Evolutionary conservation across 176 grass and related monocot species (phyloP), one percentile per base, ranked within the genome.

Genomic region (Phoenix dactylifera): DNA sequence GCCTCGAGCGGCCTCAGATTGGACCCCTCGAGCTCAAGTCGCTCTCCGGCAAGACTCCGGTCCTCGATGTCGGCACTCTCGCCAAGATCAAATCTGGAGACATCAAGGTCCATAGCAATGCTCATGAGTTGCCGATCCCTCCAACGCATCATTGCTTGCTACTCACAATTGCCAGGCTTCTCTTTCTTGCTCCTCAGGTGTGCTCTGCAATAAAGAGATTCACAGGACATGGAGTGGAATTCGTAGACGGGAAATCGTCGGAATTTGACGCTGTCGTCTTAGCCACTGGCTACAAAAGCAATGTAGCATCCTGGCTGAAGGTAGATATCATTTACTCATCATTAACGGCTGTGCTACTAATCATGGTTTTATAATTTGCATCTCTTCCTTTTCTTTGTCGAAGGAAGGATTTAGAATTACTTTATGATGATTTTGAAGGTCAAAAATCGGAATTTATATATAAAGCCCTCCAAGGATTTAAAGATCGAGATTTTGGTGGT

Each of bases 231-330:
- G 78, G 70, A 18, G 80, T 77, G 30, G 87, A 91, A 52, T 97
- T 97, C 16, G 67, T 80, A 0, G 87, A 91, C 1, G 92, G 84
- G 10, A 83, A 57, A n/a, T 28, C 1, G 1, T 73, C 82, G 76
- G 61, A 75, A 4, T 97, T 91, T 15, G 87, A 97, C 16, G 67
- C 49, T 16, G 76, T 91, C 6, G 70, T 97, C 15, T 77, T 97
- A 16, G 92, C 92, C 18, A 97, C 92, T 0, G 92, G 92, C 10
- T 97, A 85, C 26, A 80, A 63, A 62, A 97, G 87, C 51, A 97
- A 97, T 58, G 92, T 91, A 18, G 76, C 87, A 58, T 76, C 69
- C 62, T 97, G 92, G 92, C 69, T 97, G 35, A 88, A 91, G 87
- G 92, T 97, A 85, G 58, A 17, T 1, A 20, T n/a, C 44, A 6